Base-by-base conservation (phyloP, 306 rosid genomes). In the Fragaria iinumae region DNA sequence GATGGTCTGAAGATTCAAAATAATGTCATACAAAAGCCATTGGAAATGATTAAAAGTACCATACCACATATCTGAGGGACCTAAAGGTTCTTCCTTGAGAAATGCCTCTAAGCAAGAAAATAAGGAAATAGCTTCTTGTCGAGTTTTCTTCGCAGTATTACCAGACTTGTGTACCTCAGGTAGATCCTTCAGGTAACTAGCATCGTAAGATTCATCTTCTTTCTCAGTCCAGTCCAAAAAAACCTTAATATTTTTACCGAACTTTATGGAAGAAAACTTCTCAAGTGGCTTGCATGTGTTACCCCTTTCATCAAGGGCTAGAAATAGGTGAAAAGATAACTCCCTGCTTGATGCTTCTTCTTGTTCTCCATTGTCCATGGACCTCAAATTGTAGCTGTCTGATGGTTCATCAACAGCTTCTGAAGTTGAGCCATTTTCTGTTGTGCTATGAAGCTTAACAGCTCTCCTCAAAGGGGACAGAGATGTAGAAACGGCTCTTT, bases 1-100 rank as follows among this genome's bases (percentile, higher is more conserved):
- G 29, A 53, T 48, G 70, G 63, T 11, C 36, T 14, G 64, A 27
- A 47, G 29, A 36, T 73, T 32, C 47, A 71, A 34, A 66, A 75
- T 39, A 72, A 56, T 25, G 78, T 38, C 60, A 60, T 72, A 72
- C 52, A 67, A 77, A 77, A 73, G 47, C 60, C 74, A 74, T 65
- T 76, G 48, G 36, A 76, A 80, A 81, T 72, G 72, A 71, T 67
- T 65, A 44, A 41, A 79, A 79, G 72, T 60, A 78, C 56, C 55
- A 80, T 90, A 96, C 99, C 99, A 96, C 99, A 96, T 96, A 85
- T 96, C 99, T 67, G 91, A 97, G 29, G 98, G 98, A 44, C 99
- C 98, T 47, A 96, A 80, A 89, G 99, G 99, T 83, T 96, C 99
- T 89, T 93, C 98, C 50, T 91, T 92, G 81, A 96, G 80, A 89